Evolutionary conservation across 192 early-diverging fungal genomes (phyloP), one percentile per base, ranked within the genome.

Genomic region (Podila epigama): DNA sequence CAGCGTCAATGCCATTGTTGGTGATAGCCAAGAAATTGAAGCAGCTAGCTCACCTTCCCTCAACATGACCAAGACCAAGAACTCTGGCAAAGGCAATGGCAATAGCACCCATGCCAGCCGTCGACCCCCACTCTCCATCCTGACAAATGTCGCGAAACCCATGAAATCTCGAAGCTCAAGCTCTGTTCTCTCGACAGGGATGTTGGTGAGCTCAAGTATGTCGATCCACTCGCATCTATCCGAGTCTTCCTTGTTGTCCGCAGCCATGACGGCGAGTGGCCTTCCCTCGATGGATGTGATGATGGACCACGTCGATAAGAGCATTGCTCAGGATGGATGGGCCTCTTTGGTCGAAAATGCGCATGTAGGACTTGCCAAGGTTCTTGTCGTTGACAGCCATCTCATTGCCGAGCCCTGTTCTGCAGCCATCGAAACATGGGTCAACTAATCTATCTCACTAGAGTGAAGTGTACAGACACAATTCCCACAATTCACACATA

Each of bases 401-500:
- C 34, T 68, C 27, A 55, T 75, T 28, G 53, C 54, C 2, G 72
- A 75, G 60, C 72, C 72, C 18, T 75, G 72, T 42, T 75, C 72
- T 29, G 72, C 72, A 13, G 44, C 40, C 8, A 57, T 75, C 25
- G 72, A 75, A 31, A 75, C 44, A 8, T 75, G 72, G 72, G 65
- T 75, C 36, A 68, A 57, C 48, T 75, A 75, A 18, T 29, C 1
- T 15, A 44, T 48, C 42, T 20, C 22, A 2, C 25, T 48, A n/a
- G n/a, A n/a, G n/a, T n/a, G n/a, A n/a, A n/a, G n/a, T n/a, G n/a
- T n/a, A n/a, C n/a, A n/a, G n/a, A n/a, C n/a, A n/a, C n/a, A n/a
- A n/a, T n/a, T n/a, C n/a, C n/a, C n/a, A n/a, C n/a, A n/a, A n/a
- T n/a, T n/a, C n/a, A n/a, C n/a, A n/a, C n/a, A n/a, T n/a, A n/a